Evolutionary conservation across 2,329 filamentous ascomycete genomes (phyloP), one percentile per base, ranked within the genome.

Genomic region (Phialophora verrucosa): DNA sequence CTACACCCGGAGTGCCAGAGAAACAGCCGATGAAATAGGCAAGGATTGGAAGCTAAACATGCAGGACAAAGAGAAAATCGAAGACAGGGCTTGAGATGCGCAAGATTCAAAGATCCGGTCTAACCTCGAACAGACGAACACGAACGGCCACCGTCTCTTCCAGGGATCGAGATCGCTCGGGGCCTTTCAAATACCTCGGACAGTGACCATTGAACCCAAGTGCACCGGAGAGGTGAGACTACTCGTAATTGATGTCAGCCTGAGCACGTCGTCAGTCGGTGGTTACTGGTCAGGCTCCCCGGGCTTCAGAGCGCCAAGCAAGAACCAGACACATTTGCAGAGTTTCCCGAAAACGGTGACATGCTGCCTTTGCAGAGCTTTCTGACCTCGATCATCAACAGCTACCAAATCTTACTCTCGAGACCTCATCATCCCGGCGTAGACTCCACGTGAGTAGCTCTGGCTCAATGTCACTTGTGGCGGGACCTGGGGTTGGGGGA

Each of bases 401-500:
- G 38, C 38, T n/a, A 44, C 38, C 38, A 8, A 44, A 7, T 44
- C 17, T 44, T n/a, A n/a, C 38, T n/a, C 38, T 44, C 17, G 38
- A 44, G 7, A n/a, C n/a, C 17, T 42, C 17, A n/a, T n/a, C 17
- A 8, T 20, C 17, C 17, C 5, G 14, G 17, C 38, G 38, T 44
- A n/a, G 38, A n/a, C 17, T 44, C 17, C 17, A 5, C 6, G 38
- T n/a, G 17, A 44, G 4, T n/a, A n/a, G 1, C 31, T 4, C 23
- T 17, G 49, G 32, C 27, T 49, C 50, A 44, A 89, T 89, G 87
- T 85, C 87, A 51, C 79, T 88, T 57, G 85, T 85, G 66, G 85
- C 86, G 59, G 86, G 86, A 27, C 86, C 86, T 55, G 86, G 86
- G 63, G 81, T 84, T 68, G 86, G 78, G 49, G 78, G 83, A 70